Percentiles rank a stretch among this genome's conserved stretches.
phyloP scores from a whole-genome alignment of 345 rosid genomes.

The Eucalyptus sp. region DNA sequence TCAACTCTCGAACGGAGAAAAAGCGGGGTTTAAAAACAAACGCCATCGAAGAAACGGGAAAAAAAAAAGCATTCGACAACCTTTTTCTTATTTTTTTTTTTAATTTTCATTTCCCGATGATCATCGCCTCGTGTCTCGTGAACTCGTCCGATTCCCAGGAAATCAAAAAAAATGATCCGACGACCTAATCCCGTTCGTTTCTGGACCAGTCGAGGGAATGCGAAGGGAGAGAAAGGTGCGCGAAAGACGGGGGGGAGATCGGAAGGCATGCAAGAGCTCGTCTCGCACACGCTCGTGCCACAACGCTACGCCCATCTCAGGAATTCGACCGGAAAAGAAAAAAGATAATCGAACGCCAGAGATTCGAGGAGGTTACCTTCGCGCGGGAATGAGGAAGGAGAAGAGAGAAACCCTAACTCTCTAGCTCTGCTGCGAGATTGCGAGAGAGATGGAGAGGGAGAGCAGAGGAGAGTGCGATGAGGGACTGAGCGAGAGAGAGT shows the following conservation, averaged over 20 bases:
- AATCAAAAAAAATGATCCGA: accelerated
- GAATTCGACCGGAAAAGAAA: not conserved
- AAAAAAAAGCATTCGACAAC: no score
- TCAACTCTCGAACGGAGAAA: not conserved
- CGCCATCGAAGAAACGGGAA: not conserved
- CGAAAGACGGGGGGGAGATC: not conserved
- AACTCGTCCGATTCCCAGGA: not conserved
- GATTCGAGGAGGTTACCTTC: not conserved
- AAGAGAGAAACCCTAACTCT: not conserved
- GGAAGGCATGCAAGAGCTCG: not conserved
- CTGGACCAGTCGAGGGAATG: not conserved
- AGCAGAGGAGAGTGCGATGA: not conserved
- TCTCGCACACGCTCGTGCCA: not conserved
- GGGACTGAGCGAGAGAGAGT: not conserved
- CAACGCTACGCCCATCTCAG: not conserved
- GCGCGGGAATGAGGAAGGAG: not conserved
- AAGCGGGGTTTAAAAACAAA: not conserved
- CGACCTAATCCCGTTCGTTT: not conserved
- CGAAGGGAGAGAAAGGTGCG: not conserved
- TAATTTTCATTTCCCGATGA: not conserved
- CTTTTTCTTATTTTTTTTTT: not conserved
- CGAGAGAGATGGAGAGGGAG: not conserved
- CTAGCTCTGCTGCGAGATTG: not conserved
- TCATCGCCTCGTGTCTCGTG: not conserved
- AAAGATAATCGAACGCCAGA: not conserved